Base-by-base conservation (phyloP, 306 rosid species). In the Fragaria iinumae region DNA sequence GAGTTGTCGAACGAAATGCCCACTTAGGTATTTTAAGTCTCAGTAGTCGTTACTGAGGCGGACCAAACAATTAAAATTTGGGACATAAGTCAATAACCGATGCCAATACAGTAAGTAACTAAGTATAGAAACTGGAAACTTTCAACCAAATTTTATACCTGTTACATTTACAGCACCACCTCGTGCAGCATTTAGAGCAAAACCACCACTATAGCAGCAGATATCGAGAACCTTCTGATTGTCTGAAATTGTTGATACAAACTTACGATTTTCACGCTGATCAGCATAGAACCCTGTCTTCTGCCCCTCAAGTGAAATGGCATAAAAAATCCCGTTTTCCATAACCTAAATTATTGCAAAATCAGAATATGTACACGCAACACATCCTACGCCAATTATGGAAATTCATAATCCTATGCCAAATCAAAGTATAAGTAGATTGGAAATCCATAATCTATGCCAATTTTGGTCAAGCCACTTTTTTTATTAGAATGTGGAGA, bases 271-370 rank as follows among this genome's bases (percentile, higher is more conserved):
- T 79, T 90, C 97, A 13, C 93, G 97, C 78, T 95, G 97, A 85
- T 92, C 97, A n/a, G 95, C 96, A 79, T 95, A 92, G 77, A 95
- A 95, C 77, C 97, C 97, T 3, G 97, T 95, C 88, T 95, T 95
- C 86, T 95, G 98, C 23, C 97, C 98, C 47, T 87, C 92, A 34
- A 92, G 86, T 73, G 96, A 95, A 84, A 94, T 87, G 52, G 96
- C 77, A 81, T 92, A 92, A 17, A 47, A 80, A 77, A 92, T 87
- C 73, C 87, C 93, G 78, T 90, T 94, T 84, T 94, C 98, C 70
- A 73, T 72, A 47, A 91, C 90, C 98, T 94, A 81, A 38, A 16
- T 56, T 63, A 77, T 53, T 70, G 55, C 81, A 60, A 44, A 17
- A 75, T 38, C 56, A 76, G 83, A 69, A 76, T 10, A 45, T 50